Evolutionary conservation across 345 rosid genomes (phyloP), one percentile per base, ranked within the genome.

Genomic region (Sonneratia alba): DNA sequence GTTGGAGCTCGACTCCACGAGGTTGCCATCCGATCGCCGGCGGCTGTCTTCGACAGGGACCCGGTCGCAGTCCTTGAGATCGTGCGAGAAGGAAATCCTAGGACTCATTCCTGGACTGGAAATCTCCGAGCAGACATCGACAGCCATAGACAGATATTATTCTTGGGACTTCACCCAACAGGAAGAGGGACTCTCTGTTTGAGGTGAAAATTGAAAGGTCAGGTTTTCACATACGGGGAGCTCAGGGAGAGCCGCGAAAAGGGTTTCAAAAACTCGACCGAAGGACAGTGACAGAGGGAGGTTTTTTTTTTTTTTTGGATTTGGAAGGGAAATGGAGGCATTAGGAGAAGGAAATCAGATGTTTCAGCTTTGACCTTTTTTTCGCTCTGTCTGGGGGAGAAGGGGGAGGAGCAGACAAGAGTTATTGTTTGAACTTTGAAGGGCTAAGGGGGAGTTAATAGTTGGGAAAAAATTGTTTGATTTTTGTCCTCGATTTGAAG

Each of bases 61-160:
- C 71, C 67, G 24, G 32, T 84, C 87, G 61, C 77, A 49, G 66
- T 74, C 83, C 71, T 82, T 80, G 69, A 89, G 85, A 84, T 93
- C 96, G 62, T 82, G 79, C 10, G 96, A 89, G 69, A 89, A 89
- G 22, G 97, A 89, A 77, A 88, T 81, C 76, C 98, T 78, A 27
- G 97, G 92, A 74, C 93, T 87, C 68, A 83, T 79, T 65, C 79
- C 82, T 6, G 90, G 66, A 74, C 83, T 83, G 68, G 91, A 75
- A 76, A 86, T 81, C 85, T 89, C 97, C 0, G 94, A 79, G 56
- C 86, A 89, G 63, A 89, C 90, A 51, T 93, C 94, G 43, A 91
- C 75, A 36, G 96, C 96, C 98, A 93, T 91, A 14, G 67, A 47
- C 22, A 6, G 15, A 6, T n/a, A 7, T 61, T 61, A 13, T 47